Evolutionary conservation across 139 green algal genomes (phyloP), one percentile per base, ranked within the genome.

Genomic region (Pseudopediastrum boryanum): DNA sequence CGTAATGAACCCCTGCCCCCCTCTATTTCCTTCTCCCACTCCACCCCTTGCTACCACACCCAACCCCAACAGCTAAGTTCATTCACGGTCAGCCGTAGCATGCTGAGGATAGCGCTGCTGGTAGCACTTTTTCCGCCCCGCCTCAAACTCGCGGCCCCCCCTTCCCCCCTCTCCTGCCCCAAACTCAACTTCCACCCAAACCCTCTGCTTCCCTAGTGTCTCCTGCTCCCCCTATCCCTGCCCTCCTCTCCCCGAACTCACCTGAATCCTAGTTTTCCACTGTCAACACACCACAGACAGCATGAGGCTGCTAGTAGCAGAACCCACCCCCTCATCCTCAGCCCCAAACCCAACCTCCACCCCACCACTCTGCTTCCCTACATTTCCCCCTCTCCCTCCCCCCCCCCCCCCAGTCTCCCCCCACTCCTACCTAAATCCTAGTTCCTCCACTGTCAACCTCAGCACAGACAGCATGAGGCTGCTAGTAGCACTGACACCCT

Each of bases 381-480:
- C 46, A n/a, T 16, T 56, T 16, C 16, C 46, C 16, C 46, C 16
- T 16, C 16, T 16, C 16, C 46, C 16, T 16, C 12, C 46, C 12
- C 46, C 12, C 46, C 12, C 59, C 12, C 59, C 12, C 13, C n/a
- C 19, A 7, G 31, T 19, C 23, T 4, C 59, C 23, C 13, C 10
- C 7, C 59, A 7, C 19, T 6, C 59, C 7, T 35, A 76, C 59
- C 73, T 80, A 63, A 87, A 85, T 29, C 85, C 89, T 44, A 95
- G 78, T 71, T 96, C 90, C 6, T 94, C 91, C 38, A 82, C 84
- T 19, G 80, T 77, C 41, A 96, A 73, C 52, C 89, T 79, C 67
- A 95, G 73, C 62, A 86, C 50, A 59, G 36, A 9, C 61, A 79
- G 25, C 48, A 75, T 36, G 16, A 63, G 61, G 61, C 63, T 79